Conservation (phyloP, 495 filamentous ascomycete genomes). For the Podospora pseudopauciseta region DNA sequence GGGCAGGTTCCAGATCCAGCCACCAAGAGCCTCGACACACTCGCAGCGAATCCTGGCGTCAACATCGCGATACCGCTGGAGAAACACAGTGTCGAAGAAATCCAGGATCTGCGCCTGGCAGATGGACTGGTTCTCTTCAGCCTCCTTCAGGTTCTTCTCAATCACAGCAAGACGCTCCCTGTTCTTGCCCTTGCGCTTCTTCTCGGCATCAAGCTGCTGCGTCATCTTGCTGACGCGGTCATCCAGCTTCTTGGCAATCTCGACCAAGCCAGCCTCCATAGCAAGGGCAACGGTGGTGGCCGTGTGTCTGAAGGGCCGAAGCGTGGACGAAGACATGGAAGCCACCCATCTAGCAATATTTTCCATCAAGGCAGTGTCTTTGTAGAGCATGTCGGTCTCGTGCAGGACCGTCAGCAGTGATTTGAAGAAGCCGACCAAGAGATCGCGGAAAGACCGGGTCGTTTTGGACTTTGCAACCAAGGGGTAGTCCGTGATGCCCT, state of each 20-base stretch:
- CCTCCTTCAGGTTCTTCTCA: constrained; percentile 61
- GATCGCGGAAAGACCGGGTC: constrained; percentile 66
- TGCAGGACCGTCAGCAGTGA: constrained; percentile 70
- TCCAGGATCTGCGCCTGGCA: constrained; percentile 69
- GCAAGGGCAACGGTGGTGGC: constrained; percentile 75
- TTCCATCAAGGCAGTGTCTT: constrained; percentile 69
- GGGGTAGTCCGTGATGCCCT: constrained; percentile 86
- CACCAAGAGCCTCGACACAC: constrained; percentile 76
- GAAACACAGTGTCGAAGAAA: constrained; percentile 83
- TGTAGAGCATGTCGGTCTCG: constrained; percentile 69
- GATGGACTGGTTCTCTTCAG: constrained; percentile 58
- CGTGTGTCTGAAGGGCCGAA: constrained; percentile 89
- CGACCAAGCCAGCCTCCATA: constrained; percentile 67
- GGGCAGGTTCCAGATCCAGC: constrained; percentile 80
- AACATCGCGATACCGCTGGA: constrained; percentile 92
- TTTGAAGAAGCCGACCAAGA: constrained; percentile 73
- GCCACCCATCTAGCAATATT: constrained; percentile 83
- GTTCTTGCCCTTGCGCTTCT: constrained; percentile 66
- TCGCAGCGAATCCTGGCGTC: constrained; percentile 82
- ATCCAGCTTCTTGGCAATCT: constrained; percentile 66
- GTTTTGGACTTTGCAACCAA: constrained; percentile 75
- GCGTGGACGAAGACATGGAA: constrained; percentile 75
- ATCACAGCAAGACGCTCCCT: constrained; percentile 59
- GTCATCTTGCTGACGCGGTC: constrained; percentile 67
- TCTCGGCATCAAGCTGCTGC: constrained; percentile 71